Percentiles rank a stretch among this genome's conserved stretches.
Conservation (phyloP, 768 basidiomycete genomes). For the Amylocystis lapponica region DNA sequence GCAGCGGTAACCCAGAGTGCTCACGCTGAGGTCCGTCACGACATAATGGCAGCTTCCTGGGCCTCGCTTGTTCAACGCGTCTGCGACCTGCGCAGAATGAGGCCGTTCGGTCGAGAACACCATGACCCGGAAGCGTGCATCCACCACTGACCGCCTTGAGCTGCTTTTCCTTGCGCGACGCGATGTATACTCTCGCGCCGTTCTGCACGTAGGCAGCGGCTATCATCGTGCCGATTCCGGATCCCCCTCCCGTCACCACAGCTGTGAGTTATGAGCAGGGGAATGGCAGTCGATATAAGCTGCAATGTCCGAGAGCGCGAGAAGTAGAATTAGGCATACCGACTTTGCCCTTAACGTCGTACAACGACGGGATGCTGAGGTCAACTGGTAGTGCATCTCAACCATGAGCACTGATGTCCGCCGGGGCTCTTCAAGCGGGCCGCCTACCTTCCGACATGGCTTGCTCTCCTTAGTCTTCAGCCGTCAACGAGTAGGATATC, state of each 20-base stretch:
- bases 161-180: slow-evolving; percentile 74
- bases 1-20: slow-evolving; percentile 21
- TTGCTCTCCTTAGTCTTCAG: too few relatives aligned
- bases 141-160: slow-evolving; percentile 79
- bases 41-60: slow-evolving; percentile 67
- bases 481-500: too few relatives aligned
- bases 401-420: too few relatives aligned
- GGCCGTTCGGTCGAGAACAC: slow-evolving; percentile 1
- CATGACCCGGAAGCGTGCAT: slow-evolving; percentile 21
- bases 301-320: background rate
- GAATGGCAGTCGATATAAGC: background rate
- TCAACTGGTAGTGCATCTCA: too few relatives aligned
- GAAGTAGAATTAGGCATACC: slow-evolving; percentile 33
- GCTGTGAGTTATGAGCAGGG: slow-evolving; percentile 35
- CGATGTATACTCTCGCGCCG: slow-evolving; percentile 87
- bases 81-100: slow-evolving; percentile 32
- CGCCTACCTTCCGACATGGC: too few relatives aligned
- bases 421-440: too few relatives aligned
- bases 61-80: slow-evolving; percentile 54
- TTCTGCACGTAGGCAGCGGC: slow-evolving; percentile 79
- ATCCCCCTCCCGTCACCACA: slow-evolving; percentile 78
- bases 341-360: slow-evolving; percentile 65
- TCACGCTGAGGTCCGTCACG: slow-evolving; percentile 65
- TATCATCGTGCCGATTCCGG: slow-evolving; percentile 82
- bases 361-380: slow-evolving; percentile 48